A percentile compares a stretch with the other conserved stretches of the same genome.
These are phyloP conservation scores for Aspergillus alliaceus DNA, from an alignment of 2,329 filamentous ascomycete species.

Conservation along the genomic window DNA sequence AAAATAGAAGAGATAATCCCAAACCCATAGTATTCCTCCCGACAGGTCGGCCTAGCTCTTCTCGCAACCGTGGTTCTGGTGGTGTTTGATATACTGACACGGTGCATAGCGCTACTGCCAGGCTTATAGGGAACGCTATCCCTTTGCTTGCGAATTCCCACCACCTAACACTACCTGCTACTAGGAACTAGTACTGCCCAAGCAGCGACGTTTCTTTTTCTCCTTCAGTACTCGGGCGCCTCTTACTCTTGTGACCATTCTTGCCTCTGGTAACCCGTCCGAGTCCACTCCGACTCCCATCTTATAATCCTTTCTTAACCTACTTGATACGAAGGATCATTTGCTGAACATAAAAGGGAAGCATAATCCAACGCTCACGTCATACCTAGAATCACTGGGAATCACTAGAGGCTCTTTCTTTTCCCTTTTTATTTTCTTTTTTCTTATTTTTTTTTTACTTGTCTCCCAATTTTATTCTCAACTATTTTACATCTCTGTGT, in stretches of 20 bases:
- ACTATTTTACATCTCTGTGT: not conserved
- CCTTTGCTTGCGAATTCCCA: slow-evolving; percentile 14
- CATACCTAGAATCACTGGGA: slow-evolving; percentile 25
- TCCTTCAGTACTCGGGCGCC: slow-evolving; percentile 3
- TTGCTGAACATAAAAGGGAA: not conserved
- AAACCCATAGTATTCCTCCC: slow-evolving; percentile 5
- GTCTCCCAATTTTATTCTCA: too few species aligned
- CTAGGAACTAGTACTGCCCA: not conserved
- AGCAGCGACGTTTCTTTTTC: not conserved
- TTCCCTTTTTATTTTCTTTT: slow-evolving; percentile 16
- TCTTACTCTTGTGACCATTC: slow-evolving; percentile 11
- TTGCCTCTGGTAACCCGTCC: slow-evolving; percentile 3
- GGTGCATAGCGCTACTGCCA: slow-evolving; percentile 22
- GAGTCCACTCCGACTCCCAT: not conserved
- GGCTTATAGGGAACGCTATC: slow-evolving; percentile 16
- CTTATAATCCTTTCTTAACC: not conserved
- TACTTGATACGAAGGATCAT: not conserved
- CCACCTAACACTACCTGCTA: slow-evolving; percentile 6
- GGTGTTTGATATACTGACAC: slow-evolving; percentile 22
- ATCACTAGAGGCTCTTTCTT: slow-evolving; percentile 21
- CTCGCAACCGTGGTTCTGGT: slow-evolving; percentile 4
- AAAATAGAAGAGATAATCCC: slow-evolving; percentile 3
- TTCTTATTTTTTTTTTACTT: too few species aligned
- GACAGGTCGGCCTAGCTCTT: slow-evolving; percentile 10
- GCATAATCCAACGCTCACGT: slow-evolving; percentile 24